phyloP scores from a whole-genome alignment of 208 protist genomes.

The Leishmania lainsoni region DNA sequence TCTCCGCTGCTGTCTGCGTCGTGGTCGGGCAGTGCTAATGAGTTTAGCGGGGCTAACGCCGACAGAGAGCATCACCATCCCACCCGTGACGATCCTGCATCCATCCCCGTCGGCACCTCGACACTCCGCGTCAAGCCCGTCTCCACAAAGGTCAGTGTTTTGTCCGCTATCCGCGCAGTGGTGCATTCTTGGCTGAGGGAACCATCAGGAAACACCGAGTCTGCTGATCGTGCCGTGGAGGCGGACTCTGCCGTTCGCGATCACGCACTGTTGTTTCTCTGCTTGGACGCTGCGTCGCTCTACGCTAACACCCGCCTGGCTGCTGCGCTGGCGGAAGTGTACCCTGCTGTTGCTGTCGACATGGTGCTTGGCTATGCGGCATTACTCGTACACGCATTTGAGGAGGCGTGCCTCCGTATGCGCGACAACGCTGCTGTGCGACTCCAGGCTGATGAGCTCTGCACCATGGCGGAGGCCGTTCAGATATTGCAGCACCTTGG shows the following conservation, averaged over 20 bases:
- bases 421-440: slow-evolving; percentile 12
- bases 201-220: not conserved
- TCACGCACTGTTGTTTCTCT: slow-evolving; percentile 13
- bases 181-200: not conserved
- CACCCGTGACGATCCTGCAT: not conserved
- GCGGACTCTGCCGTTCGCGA: not conserved
- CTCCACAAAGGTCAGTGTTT: not conserved
- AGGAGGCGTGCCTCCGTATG: slow-evolving; percentile 41
- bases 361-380: slow-evolving; percentile 33
- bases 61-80: not conserved
- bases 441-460: slow-evolving; percentile 56
- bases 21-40: not conserved
- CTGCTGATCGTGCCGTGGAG: not conserved
- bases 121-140: not conserved
- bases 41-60: not conserved
- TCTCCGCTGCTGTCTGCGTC: slow-evolving; percentile 16
- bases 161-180: slow-evolving; percentile 7
- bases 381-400: slow-evolving; percentile 34
- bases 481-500: slow-evolving; percentile 32
- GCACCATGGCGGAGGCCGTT: slow-evolving; percentile 55
- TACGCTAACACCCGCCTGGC: slow-evolving; percentile 50
- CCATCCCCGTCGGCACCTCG: not conserved
- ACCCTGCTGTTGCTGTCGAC: slow-evolving; percentile 6
- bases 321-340: slow-evolving; percentile 16
- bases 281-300: slow-evolving; percentile 33